Evolutionary conservation across 1,284 basidiomycete species (phyloP).

Genomic region (Termitomyces sp.): DNA sequence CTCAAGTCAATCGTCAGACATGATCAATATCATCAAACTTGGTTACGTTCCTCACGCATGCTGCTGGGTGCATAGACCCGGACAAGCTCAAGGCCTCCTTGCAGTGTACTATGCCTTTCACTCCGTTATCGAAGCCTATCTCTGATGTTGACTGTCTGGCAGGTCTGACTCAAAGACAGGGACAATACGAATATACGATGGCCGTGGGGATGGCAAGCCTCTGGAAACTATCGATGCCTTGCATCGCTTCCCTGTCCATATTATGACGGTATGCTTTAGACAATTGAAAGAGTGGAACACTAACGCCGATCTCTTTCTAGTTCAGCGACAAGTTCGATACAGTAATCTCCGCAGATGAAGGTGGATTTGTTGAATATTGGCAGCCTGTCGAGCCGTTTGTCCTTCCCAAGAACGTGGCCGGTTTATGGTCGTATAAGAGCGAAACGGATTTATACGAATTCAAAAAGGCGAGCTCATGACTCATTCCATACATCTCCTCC

Average conservation of each 20-base stretch:
- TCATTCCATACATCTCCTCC: background rate
- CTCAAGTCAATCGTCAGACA: slow-evolving; percentile 53
- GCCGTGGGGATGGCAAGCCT: slow-evolving; percentile 77
- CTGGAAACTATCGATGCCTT: slow-evolving; percentile 72
- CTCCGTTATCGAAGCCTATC: slow-evolving; percentile 7
- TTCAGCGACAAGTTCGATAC: slow-evolving; percentile 89
- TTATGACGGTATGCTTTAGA: slow-evolving; percentile 72
- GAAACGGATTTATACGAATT: slow-evolving; percentile 96
- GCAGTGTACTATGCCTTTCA: slow-evolving; percentile 74
- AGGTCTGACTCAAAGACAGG: slow-evolving; percentile 79
- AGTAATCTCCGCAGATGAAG: slow-evolving; percentile 92
- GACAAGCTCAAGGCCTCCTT: slow-evolving; percentile 83
- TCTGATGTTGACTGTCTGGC: slow-evolving; percentile 18
- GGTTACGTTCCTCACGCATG: slow-evolving; percentile 80
- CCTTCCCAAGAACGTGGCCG: slow-evolving; percentile 71
- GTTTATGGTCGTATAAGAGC: slow-evolving; percentile 88
- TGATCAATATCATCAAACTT: slow-evolving; percentile 97
- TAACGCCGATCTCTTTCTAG: slow-evolving; percentile 35
- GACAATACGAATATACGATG: slow-evolving; percentile 87
- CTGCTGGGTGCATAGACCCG: slow-evolving; percentile 90
- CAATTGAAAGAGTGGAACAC: slow-evolving; percentile 3
- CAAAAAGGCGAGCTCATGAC: slow-evolving; percentile 69
- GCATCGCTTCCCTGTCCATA: slow-evolving; percentile 84
- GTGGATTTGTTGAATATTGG: slow-evolving; percentile 98
- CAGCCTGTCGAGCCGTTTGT: slow-evolving; percentile 83